Conservation (phyloP, 148 eudicot species). For the Rhododendron mucronatum region DNA sequence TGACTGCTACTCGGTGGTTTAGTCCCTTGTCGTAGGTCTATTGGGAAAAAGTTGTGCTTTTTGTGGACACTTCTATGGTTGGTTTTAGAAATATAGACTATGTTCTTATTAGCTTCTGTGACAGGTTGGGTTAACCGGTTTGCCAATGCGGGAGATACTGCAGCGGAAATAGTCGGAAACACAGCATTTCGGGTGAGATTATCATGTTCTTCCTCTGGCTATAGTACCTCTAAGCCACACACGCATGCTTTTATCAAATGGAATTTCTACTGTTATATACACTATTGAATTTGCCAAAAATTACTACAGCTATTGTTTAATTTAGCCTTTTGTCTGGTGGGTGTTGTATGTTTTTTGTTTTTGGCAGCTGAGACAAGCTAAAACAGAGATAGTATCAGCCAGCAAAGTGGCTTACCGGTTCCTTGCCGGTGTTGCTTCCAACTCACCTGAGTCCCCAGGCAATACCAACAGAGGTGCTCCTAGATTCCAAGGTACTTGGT, state of each 20-base stretch:
- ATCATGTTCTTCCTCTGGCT: background rate
- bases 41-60: background rate
- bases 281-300: background rate
- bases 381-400: slow-evolving; percentile 85
- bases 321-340: background rate
- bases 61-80: background rate
- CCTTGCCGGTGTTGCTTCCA: slow-evolving; percentile 56
- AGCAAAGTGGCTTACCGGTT: slow-evolving; percentile 90
- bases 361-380: slow-evolving; percentile 85
- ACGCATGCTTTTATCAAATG: background rate
- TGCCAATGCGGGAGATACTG: slow-evolving; percentile 94
- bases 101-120: slow-evolving; percentile 11
- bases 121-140: slow-evolving; percentile 98
- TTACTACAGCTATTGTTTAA: background rate
- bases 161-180: slow-evolving; percentile 88
- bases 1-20: background rate
- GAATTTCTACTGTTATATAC: background rate
- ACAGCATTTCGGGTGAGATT: slow-evolving; percentile 75
- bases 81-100: background rate
- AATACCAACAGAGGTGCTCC: slow-evolving; percentile 47
- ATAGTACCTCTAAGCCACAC: background rate
- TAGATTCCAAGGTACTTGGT: slow-evolving; percentile 75
- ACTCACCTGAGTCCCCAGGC: slow-evolving; percentile 39
- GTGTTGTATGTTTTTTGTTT: background rate
- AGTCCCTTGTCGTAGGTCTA: background rate